phyloP scores from a whole-genome alignment of 2,329 filamentous ascomycete genomes.

The Ophidiomyces ophidiicola region DNA sequence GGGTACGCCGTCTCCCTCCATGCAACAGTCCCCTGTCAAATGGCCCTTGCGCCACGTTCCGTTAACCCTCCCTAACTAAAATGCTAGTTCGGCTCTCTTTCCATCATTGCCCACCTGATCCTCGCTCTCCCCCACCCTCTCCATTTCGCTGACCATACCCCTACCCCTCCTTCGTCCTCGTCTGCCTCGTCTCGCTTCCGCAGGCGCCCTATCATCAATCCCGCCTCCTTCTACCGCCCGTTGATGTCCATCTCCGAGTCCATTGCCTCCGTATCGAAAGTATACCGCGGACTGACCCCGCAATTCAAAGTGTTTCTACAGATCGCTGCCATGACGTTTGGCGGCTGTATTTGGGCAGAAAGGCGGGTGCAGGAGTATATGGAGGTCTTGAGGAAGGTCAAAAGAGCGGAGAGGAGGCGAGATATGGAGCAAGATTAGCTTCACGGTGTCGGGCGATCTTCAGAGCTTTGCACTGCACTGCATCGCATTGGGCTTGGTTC shows the following conservation, averaged over 20 bases:
- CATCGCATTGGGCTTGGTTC: too few relatives aligned
- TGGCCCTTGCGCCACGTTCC: not conserved
- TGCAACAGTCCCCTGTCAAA: not conserved
- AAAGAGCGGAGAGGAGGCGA: constrained; percentile 29
- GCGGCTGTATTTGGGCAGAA: constrained; percentile 40
- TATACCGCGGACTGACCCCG: constrained; percentile 38
- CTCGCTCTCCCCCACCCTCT: constrained; percentile 34
- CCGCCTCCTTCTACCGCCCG: constrained; percentile 27
- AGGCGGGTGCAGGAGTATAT: constrained; percentile 36
- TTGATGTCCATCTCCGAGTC: constrained; percentile 40
- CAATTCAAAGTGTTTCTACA: constrained; percentile 42
- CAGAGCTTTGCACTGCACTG: too few relatives aligned
- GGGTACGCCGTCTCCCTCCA: constrained; percentile 23
- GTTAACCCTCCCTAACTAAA: not conserved
- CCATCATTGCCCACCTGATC: constrained; percentile 36
- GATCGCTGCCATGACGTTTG: constrained; percentile 37
- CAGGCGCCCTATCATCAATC: constrained; percentile 24
- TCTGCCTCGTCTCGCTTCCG: constrained; percentile 15
- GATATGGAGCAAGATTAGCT: too few relatives aligned
- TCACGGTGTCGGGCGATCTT: too few relatives aligned
- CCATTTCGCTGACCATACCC: constrained; percentile 26
- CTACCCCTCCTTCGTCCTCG: constrained; percentile 19
- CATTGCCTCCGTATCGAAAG: constrained; percentile 31
- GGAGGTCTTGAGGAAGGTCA: constrained; percentile 30
- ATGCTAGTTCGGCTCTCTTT: constrained; percentile 34